Conservation (phyloP, 768 basidiomycete species). For the Auriscalpium orientale region DNA sequence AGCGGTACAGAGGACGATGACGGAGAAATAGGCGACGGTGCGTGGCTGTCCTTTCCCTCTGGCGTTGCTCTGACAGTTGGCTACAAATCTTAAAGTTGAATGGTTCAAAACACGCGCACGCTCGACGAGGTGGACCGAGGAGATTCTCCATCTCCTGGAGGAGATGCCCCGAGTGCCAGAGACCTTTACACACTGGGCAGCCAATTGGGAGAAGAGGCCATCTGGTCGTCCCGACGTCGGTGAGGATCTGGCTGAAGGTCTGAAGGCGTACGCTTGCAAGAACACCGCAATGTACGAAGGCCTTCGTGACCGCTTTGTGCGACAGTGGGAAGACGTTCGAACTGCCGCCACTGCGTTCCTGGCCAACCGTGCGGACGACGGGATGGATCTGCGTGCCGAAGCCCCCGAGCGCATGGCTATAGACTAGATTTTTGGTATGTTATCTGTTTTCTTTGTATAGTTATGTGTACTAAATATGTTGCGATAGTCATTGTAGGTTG, state of each 20-base stretch:
- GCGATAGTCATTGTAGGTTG: no score
- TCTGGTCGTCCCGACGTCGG: neutral
- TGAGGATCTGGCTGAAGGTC: neutral
- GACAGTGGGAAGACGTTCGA: neutral
- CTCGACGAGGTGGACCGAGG: neutral
- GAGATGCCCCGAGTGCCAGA: neutral
- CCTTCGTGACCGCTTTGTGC: neutral
- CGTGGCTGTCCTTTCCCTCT: neutral
- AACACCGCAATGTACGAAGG: neutral
- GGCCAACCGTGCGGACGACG: neutral
- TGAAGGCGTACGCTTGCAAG: neutral
- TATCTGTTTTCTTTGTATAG: neutral
- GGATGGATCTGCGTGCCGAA: neutral
- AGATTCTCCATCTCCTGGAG: neutral
- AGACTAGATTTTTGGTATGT: neutral
- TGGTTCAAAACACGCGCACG: neutral
- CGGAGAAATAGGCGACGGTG: neutral
- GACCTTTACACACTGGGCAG: neutral
- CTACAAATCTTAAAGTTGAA: neutral
- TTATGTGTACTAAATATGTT: neutral
- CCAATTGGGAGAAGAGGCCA: neutral
- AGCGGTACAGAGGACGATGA: neutral
- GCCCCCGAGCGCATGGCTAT: neutral
- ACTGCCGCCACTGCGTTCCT: neutral
- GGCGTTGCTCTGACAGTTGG: neutral